Percentiles rank a stretch among this genome's conserved stretches.
These are phyloP conservation scores for Grammothele lineata DNA, from an alignment of 768 basidiomycete species.

Conservation along the genomic window DNA sequence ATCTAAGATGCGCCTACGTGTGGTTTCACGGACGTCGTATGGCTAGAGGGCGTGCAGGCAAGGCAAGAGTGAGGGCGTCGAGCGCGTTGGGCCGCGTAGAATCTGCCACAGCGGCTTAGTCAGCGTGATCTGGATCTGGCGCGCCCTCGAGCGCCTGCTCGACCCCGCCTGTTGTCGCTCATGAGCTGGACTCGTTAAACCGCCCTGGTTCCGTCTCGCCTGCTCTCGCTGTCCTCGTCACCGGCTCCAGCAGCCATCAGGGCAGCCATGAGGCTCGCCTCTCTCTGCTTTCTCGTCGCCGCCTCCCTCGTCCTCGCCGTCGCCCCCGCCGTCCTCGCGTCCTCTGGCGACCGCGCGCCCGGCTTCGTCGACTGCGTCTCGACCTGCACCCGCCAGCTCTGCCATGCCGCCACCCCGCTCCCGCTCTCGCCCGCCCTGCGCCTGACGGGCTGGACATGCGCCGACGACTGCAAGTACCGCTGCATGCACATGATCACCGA, in stretches of 20 bases:
- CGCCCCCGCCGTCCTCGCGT: constrained; percentile 28
- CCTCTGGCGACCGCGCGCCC: constrained; percentile 25
- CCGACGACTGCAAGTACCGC: constrained; percentile 81
- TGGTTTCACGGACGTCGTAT: too few relatives aligned
- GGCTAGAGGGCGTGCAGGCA: too few relatives aligned
- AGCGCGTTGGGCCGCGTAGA: too few relatives aligned
- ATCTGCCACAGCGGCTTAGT: constrained; percentile 13
- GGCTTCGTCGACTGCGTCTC: constrained; percentile 36
- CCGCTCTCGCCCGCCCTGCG: constrained; percentile 50
- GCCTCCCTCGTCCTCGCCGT: not conserved
- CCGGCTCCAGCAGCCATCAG: too few relatives aligned
- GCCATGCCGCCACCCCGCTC: constrained; percentile 10
- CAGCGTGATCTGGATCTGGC: too few relatives aligned
- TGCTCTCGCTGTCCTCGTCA: too few relatives aligned
- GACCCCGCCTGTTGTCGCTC: too few relatives aligned
- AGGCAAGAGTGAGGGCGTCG: too few relatives aligned
- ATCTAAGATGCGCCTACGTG: too few relatives aligned
- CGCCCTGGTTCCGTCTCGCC: too few relatives aligned
- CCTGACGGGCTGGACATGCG: constrained; percentile 82
- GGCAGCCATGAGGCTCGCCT: not conserved
- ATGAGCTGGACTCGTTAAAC: too few relatives aligned
- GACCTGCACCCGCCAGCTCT: constrained; percentile 27
- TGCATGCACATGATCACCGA: constrained; percentile 84
- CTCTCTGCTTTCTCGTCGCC: not conserved
- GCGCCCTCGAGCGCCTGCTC: too few relatives aligned